These are phyloP conservation scores for Heterobasidion annosum DNA, from an alignment of 1,284 basidiomycete species.

Conservation along the genomic window DNA sequence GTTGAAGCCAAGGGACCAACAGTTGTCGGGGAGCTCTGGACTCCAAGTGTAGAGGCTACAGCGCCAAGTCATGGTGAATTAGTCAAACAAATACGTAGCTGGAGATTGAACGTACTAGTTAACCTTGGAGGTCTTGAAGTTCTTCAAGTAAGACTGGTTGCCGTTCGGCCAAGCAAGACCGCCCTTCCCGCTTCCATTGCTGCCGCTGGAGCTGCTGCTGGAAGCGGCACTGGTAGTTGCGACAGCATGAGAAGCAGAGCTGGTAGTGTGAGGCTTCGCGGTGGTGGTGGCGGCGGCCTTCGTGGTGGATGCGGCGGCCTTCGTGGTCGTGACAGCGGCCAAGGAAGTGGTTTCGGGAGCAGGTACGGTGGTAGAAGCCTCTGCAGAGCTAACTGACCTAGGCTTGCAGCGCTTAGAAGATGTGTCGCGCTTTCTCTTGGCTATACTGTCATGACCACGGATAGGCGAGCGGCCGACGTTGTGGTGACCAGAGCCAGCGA, in stretches of 20 bases:
- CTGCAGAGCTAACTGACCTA: conserved; percentile 9
- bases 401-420: conserved; percentile 42
- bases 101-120: conserved; percentile 30
- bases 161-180: conserved; percentile 60
- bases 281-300: not conserved
- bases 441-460: conserved; percentile 34
- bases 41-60: conserved; percentile 54
- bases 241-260: conserved; percentile 6
- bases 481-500: conserved; percentile 32
- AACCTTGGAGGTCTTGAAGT: conserved; percentile 35
- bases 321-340: conserved; percentile 7
- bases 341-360: conserved; percentile 1
- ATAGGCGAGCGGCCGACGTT: conserved; percentile 25
- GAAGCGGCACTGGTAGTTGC: conserved; percentile 12
- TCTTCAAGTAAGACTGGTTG: conserved; percentile 31
- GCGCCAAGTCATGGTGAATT: not conserved
- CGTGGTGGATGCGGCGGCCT: conserved; percentile 8
- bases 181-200: conserved; percentile 33
- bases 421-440: conserved; percentile 34
- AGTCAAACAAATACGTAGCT: not conserved
- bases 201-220: conserved; percentile 7
- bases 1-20: conserved; percentile 33
- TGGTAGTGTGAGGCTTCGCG: not conserved
- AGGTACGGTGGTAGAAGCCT: conserved; percentile 12
- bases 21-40: conserved; percentile 27